Evolutionary conservation across 345 rosid species (phyloP), one percentile per base, ranked within the genome.

Genomic region (Stellera chamaejasme): DNA sequence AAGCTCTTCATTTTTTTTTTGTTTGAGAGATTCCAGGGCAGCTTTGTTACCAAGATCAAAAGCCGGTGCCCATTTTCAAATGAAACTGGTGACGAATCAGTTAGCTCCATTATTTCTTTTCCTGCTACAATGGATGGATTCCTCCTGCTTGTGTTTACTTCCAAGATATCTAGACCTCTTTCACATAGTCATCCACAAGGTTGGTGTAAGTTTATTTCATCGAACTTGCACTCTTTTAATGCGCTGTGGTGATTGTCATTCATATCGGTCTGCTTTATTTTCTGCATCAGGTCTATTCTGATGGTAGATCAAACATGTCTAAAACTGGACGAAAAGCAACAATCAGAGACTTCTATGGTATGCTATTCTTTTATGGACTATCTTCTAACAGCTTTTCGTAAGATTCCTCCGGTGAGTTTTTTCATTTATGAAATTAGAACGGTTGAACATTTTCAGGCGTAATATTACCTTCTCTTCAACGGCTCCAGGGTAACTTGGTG

Each of bases 341-440:
- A 41, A 66, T 79, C 49, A 71, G 62, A 60, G 84, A 79, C 25
- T 79, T 79, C 64, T 79, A 79, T 43, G 60, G 84, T 76, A 58
- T 58, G 73, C 52, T 27, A 32, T 32, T 5, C 39, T 0, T 32
- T 32, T 32, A 32, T 32, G 39, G 5, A 19, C 23, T 19, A 19
- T 3, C 39, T 8, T 32, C 9, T 32, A 3, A 32, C 2, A 2
- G 5, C 39, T 32, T 32, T 32, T 32, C 3, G 39, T 32, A 32
- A 19, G 23, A 19, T 19, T 19, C 23, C 23, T 19, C 23, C 23
- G 23, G 23, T 19, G 23, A 19, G 23, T 19, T 19, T 19, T 19
- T 19, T 19, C 23, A 5, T 32, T 32, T 8, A 32, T 59, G 47
- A 23, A 45, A 66, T 23, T 11, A 16, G 19, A 32, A 32, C 3